Evolutionary conservation across 164 flowering plant genomes (phyloP).

Genomic region (Protea cynaroides): DNA sequence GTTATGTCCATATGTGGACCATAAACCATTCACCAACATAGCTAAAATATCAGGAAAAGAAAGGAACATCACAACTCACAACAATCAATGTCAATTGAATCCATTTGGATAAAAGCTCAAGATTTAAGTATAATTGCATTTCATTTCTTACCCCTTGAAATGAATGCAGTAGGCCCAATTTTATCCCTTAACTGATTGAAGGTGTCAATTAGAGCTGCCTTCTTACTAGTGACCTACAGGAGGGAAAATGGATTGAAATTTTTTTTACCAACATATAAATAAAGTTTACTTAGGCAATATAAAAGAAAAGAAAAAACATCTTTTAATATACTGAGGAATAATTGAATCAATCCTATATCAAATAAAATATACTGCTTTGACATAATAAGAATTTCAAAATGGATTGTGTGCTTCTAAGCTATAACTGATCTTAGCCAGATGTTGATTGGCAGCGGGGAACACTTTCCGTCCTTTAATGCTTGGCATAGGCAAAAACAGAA

Average conservation of each 20-base stretch:
- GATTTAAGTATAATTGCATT: neutral
- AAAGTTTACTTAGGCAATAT: too few species aligned
- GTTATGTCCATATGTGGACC: too few species aligned
- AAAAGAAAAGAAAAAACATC: neutral
- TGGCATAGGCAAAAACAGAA: neutral
- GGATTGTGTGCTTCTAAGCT: too few species aligned
- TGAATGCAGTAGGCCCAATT: conserved; percentile 56
- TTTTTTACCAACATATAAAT: neutral
- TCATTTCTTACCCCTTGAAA: conserved; percentile 52
- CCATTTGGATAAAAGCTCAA: neutral
- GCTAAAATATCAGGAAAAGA: too few species aligned
- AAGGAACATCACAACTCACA: neutral
- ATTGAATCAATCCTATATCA: neutral
- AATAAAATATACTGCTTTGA: neutral
- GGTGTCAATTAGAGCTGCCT: conserved; percentile 72
- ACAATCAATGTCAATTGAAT: neutral
- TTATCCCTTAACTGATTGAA: conserved; percentile 53
- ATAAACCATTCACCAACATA: too few species aligned
- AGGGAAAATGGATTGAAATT: neutral
- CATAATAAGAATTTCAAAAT: neutral
- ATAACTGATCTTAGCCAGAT: too few species aligned
- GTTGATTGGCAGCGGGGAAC: too few species aligned
- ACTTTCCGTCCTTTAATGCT: too few species aligned
- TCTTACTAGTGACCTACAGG: conserved; percentile 75
- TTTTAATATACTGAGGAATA: too few species aligned